phyloP scores from a whole-genome alignment of 805 yeast genomes.

The Wickerhamiella brachini region DNA sequence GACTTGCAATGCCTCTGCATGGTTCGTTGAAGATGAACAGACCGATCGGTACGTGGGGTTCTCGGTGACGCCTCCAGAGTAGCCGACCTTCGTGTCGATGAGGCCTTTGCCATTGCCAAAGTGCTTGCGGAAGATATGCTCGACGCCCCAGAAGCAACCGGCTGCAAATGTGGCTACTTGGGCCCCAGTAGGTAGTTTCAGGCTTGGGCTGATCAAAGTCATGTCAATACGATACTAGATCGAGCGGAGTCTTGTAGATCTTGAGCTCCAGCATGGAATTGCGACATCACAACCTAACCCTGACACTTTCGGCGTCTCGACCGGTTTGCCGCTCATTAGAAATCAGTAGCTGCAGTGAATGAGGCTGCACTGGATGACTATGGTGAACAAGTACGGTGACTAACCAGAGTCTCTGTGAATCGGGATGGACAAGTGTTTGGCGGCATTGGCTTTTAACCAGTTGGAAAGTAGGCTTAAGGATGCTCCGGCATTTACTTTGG shows the following conservation, averaged over 20 bases:
- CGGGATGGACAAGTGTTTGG: background rate
- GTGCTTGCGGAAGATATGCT: constrained; percentile 63
- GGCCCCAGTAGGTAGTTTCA: constrained; percentile 30
- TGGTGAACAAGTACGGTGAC: too few species aligned
- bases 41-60: constrained; percentile 58
- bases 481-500: background rate
- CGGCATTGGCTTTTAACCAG: background rate
- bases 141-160: constrained; percentile 46
- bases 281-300: background rate
- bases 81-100: constrained; percentile 74
- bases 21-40: constrained; percentile 61
- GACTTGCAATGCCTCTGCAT: constrained; percentile 76
- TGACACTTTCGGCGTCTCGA: background rate
- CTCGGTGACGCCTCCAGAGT: constrained; percentile 53
- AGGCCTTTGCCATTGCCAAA: constrained; percentile 47
- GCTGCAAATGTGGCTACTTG: constrained; percentile 48
- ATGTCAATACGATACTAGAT: background rate
- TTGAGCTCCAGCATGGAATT: background rate
- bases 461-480: background rate
- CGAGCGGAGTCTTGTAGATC: background rate
- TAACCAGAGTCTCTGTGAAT: background rate
- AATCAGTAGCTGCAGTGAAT: too few species aligned
- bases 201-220: constrained; percentile 4
- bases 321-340: background rate
- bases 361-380: too few species aligned